A percentile compares a stretch with the other conserved stretches of the same genome.
phyloP scores from a whole-genome alignment of 2,329 filamentous ascomycete species.

The Beauveria australis region DNA sequence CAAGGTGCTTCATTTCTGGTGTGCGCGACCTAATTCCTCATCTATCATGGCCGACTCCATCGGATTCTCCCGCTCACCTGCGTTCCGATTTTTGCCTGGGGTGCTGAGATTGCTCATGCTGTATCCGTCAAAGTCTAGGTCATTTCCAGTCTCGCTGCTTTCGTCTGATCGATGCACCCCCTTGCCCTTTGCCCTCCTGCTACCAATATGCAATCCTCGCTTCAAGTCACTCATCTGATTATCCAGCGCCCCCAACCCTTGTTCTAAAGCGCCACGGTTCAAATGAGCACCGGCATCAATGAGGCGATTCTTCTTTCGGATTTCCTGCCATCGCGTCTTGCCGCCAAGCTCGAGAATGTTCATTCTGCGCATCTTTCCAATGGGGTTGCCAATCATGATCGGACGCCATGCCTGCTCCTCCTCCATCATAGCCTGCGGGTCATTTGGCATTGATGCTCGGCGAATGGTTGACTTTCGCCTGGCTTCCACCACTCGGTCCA shows the following conservation, averaged over 20 bases:
- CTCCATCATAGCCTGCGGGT: constrained; percentile 32
- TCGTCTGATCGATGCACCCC: constrained; percentile 20
- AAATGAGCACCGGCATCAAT: constrained; percentile 37
- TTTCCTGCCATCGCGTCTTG: constrained; percentile 65
- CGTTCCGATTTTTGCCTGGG: not conserved
- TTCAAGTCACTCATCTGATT: constrained; percentile 29
- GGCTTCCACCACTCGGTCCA: constrained; percentile 43
- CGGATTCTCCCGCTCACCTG: constrained; percentile 3
- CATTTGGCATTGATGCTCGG: constrained; percentile 32
- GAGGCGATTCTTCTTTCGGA: constrained; percentile 51
- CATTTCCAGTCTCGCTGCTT: constrained; percentile 11
- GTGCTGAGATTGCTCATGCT: constrained; percentile 10
- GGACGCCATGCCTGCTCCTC: constrained; percentile 59
- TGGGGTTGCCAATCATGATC: constrained; percentile 63
- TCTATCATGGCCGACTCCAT: constrained; percentile 8
- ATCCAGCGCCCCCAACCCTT: constrained; percentile 29
- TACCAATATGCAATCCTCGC: constrained; percentile 23
- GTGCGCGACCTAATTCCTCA: not conserved
- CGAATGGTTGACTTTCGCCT: constrained; percentile 41
- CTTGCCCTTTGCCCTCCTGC: constrained; percentile 18
- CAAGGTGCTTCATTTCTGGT: not conserved
- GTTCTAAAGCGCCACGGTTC: constrained; percentile 27
- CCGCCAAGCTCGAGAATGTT: constrained; percentile 62
- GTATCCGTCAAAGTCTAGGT: constrained; percentile 9
- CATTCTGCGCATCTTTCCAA: constrained; percentile 59